Evolutionary conservation across 441 rosid species (phyloP).

Genomic region (Gossypium trilobum): DNA sequence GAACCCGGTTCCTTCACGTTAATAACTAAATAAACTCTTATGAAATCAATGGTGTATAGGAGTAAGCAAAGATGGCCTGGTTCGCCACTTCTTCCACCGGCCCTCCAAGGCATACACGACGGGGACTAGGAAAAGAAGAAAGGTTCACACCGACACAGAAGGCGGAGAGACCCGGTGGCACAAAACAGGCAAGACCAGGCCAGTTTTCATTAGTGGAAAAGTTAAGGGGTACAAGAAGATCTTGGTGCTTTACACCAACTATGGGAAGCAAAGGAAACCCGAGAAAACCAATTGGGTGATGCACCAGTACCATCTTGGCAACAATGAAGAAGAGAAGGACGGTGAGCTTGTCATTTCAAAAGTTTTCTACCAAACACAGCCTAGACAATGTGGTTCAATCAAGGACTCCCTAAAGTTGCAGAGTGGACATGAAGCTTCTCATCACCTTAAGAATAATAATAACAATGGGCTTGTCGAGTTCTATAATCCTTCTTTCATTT

Average conservation of each 20-base stretch:
- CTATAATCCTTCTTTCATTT: constrained; percentile 35
- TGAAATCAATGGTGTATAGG: constrained; percentile 21
- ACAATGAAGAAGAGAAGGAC: constrained; percentile 51
- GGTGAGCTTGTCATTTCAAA: constrained; percentile 58
- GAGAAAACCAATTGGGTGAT: constrained; percentile 64
- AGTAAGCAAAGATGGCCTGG: constrained; percentile 46
- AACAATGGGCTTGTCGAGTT: constrained; percentile 27
- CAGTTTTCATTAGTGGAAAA: constrained; percentile 33
- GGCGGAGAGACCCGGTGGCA: constrained; percentile 63
- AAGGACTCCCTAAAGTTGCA: constrained; percentile 26
- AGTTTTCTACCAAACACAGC: constrained; percentile 60
- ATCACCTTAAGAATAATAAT: constrained; percentile 18
- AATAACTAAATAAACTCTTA: background rate
- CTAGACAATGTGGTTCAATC: constrained; percentile 45
- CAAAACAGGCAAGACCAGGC: constrained; percentile 56
- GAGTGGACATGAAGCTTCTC: background rate
- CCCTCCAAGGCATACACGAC: constrained; percentile 61
- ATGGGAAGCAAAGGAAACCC: constrained; percentile 50
- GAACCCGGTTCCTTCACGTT: background rate
- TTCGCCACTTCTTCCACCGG: constrained; percentile 60
- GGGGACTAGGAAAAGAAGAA: constrained; percentile 52
- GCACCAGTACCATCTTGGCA: constrained; percentile 59
- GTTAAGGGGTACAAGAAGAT: constrained; percentile 56
- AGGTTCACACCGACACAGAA: constrained; percentile 39
- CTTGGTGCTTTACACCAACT: constrained; percentile 58